These are phyloP conservation scores for Rhododendron kiyosumense DNA, from an alignment of 148 eudicot genomes.

Conservation along the genomic window DNA sequence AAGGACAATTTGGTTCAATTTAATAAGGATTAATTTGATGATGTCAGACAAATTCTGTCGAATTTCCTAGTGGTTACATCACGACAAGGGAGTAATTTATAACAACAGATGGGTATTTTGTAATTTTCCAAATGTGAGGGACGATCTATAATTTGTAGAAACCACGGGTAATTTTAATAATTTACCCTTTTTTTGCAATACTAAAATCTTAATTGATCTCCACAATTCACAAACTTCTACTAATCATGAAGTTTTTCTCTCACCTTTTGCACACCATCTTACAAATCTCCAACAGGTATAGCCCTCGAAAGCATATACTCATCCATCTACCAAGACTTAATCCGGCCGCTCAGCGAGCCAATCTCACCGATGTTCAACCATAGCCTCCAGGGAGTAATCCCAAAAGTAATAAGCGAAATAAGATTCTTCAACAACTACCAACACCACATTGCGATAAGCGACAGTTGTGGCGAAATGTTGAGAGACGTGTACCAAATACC, in stretches of 20 bases:
- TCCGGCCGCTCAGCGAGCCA: conserved; percentile 47
- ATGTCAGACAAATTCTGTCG: neutral
- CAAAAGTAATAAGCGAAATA: conserved; percentile 68
- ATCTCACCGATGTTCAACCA: conserved; percentile 53
- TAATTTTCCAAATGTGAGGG: neutral
- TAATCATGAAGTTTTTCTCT: neutral
- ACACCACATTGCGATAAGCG: conserved; percentile 82
- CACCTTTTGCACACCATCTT: neutral
- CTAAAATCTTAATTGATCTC: neutral
- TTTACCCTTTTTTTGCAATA: too few relatives aligned
- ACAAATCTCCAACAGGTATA: conserved; percentile 15
- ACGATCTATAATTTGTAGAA: too few relatives aligned
- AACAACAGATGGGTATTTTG: neutral
- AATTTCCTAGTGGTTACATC: neutral
- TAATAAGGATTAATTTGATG: neutral
- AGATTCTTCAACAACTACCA: conserved; percentile 64
- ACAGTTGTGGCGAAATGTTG: conserved; percentile 51
- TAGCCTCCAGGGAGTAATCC: conserved; percentile 50
- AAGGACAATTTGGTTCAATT: neutral
- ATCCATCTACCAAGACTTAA: conserved; percentile 65
- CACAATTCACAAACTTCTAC: neutral
- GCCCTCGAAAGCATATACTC: conserved; percentile 72
- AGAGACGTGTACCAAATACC: conserved; percentile 45
- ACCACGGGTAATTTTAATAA: neutral
- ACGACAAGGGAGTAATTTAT: too few relatives aligned